Evolutionary conservation across 352 stramenopile species (phyloP), one percentile per base, ranked within the genome.

Genomic region (Pythium coloratum): DNA sequence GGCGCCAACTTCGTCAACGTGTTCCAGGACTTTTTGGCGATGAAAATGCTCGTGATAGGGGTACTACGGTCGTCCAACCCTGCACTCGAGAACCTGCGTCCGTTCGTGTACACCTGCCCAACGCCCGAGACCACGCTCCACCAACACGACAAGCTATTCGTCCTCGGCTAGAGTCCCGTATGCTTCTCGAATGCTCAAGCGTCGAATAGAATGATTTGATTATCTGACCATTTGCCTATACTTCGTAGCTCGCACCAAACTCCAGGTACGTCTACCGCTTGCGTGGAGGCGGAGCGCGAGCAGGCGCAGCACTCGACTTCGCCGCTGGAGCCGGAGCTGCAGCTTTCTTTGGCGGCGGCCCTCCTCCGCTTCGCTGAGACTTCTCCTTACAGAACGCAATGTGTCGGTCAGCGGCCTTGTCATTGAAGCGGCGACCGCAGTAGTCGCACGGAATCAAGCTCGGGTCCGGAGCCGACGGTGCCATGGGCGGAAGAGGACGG

Each of bases 341-440:
- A 0, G 65, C 62, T 60, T 56, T 55, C 42, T 84, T 84, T 64
- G 88, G 88, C 10, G 88, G 88, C 10, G 75, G 66, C 2, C 66
- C 69, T 12, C 83, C 76, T 28, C 60, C 83, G 33, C 81, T 75
- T 14, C 81, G 78, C 69, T 89, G 80, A 5, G 82, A 74, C 62
- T 92, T 97, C 67, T 96, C 86, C 66, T 92, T 84, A 68, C 94
- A 98, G 64, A 95, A 91, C 18, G 91, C 74, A 60, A 98, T 98
- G 69, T 98, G 94, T 3, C 94, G 77, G 55, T 98, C 92, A 1
- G 91, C 94, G 0, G 94, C 92, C 33, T 88, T 88, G 38, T 97
- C 88, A 64, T 98, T 98, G 69, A 98, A 98, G 20, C 84, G 82
- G 10, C 94, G 86, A 58, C 78, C 86, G 70, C 94, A 98, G 71